Base-by-base conservation (phyloP, 352 stramenopile genomes). In the Phytophthora chlamydospora region DNA sequence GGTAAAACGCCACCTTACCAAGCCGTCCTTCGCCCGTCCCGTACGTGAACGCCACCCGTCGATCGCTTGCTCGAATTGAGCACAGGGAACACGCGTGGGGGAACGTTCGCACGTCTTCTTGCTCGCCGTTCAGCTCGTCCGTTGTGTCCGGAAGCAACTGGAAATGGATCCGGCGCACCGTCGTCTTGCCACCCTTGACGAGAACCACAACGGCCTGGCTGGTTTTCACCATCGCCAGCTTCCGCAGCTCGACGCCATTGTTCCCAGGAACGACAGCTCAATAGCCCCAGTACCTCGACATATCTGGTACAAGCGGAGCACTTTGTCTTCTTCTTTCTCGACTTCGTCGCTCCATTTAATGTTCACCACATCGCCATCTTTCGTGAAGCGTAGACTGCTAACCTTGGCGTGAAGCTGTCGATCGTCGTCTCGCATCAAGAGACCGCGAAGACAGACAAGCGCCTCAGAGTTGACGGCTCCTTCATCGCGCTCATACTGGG, bases 1-100 rank as follows among this genome's bases (percentile, higher is more conserved):
- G 42, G 49, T 35, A 73, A 35, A 73, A 51, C 1, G 59, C 53
- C 33, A 66, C 41, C 10, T 2, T 31, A 11, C 59, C 65, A 3
- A 70, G 42, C 8, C 48, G 16, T 0, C 24, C 51, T 2, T 16
- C 7, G 0, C 14, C 10, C 13, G 4, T 49, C 1, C 24, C 42
- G 31, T 70, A 66, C 17, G 55, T 14, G 14, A 70, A 70, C 27
- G 47, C 65, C 35, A 66, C 34, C 7, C 21, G 48, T n/a, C 65
- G 61, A 41, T 66, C 65, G 13, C 19, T 46, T 4, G 29, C 59
- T 58, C 47, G 53, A 41, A 70, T 36, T 11, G 59, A 62, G 39
- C 59, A 73, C 10, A 70, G 32, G 3, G 48, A 66, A 11, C 59
- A 62, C 6, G 19, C 40, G 6, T 24, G 31, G 12, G 56, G 49